Evolutionary conservation across 75 land plant genomes (phyloP), one percentile per base, ranked within the genome.

Genomic region (Cryptomeria japonica): DNA sequence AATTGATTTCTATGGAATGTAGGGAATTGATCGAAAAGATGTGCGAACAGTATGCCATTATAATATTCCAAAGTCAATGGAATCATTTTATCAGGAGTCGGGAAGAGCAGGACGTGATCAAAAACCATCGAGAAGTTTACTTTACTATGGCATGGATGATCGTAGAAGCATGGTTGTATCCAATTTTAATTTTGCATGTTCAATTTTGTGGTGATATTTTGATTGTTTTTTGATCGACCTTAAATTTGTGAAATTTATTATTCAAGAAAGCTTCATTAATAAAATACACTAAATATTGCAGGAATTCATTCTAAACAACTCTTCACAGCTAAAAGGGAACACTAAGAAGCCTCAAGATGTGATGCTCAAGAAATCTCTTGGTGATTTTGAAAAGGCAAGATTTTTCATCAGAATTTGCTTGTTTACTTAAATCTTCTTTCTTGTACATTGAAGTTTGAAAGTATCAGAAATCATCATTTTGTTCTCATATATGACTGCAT

Each of bases 71-170:
- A 97, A 97, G 91, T 95, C 99, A 49, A 92, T 97, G 90, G 99
- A 97, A 89, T 86, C 93, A 55, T 97, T 97, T 75, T 97, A 97
- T 89, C 99, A 97, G 90, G 99, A 97, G 88, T 97, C 96, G 25
- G 99, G 99, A 84, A 90, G 99, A 91, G 99, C 98, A 86, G 99
- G 99, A 32, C 99, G 99, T 87, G 99, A 97, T 92, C 94, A 94
- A 53, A 89, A 93, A 87, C 93, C 94, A 68, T 91, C 98, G 25
- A 90, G 87, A 90, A 97, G 96, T 91, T 58, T 97, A 16, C 87
- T 97, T 84, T 97, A 97, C 68, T 97, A 96, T 90, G 95, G 99
- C 68, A 83, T 95, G 68, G 98, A 97, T 77, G 99, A 97, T 80
- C 88, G 91, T 28, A 91, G 86, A 86, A 94, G 87, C 90, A 96